Base-by-base conservation (phyloP, 2,329 filamentous ascomycete species). In the Iodosphaeria phyllophila region DNA sequence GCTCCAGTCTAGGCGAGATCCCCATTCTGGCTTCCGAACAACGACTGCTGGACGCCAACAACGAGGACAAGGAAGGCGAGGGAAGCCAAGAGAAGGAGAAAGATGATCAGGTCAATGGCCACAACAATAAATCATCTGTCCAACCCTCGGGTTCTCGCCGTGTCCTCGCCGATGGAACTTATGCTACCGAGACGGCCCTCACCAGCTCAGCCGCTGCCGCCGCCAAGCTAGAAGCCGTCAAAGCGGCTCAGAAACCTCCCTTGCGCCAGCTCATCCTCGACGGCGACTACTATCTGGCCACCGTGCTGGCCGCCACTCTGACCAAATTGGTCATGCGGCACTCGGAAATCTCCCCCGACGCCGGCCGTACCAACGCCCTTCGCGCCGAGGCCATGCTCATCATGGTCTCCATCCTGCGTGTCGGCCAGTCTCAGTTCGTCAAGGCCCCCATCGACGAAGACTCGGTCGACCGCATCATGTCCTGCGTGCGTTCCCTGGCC, bases 261-360 rank as follows among this genome's bases (percentile, higher is more conserved):
- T 64, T 98, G 39, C 71, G 89, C 35, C 84, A 93, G 45, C 73
- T 93, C 28, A 92, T 98, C 30, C 69, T 98, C 18, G 89, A 98
- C 38, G 89, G 89, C 29, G 89, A 98, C 51, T 98, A 92, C 55
- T 98, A 92, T 48, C 63, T 98, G 21, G 79, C 84, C 3, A 82
- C 89, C 2, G 89, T 95, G 6, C 67, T 98, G n/a, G 86, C 86
- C 2, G 89, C 84, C 6, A 93, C 86, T 1, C 65, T 98, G 29
- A 92, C 89, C 10, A 98, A 98, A 56, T 65, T 98, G 27, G 89
- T 98, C 25, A 92, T 98, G 83, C 78, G 89, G 26, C 83, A 95
- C 48, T 77, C 82, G 2, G 84, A 95, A 45, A 84, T 95, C 31
- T 93, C 86, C 2, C 59, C 75, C 13, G 86, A 93, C 40, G 53